Evolutionary conservation across 2,329 filamentous ascomycete genomes (phyloP).

Genomic region (Aspergillus jensenii): DNA sequence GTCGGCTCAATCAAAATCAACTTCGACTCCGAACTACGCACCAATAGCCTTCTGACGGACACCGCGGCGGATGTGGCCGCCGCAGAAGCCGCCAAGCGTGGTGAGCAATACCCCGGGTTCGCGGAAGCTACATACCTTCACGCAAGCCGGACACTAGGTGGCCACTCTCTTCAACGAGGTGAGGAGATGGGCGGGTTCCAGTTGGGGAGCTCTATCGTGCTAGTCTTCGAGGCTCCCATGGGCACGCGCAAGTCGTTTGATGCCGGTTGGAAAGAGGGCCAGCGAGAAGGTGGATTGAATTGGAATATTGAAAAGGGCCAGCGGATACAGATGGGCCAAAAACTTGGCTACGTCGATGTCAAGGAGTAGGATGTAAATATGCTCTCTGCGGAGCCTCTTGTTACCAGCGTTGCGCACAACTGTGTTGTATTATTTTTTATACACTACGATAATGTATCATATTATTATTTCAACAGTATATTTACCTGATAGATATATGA

Average conservation of each 20-base stretch:
- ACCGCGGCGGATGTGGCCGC: constrained; percentile 86
- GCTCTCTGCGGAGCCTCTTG: neutral
- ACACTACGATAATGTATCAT: constrained; percentile 2
- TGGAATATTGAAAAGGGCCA: constrained; percentile 89
- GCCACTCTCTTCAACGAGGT: constrained; percentile 79
- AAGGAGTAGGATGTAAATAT: constrained; percentile 13
- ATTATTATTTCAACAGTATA: neutral
- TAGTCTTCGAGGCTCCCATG: constrained; percentile 92
- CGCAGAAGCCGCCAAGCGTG: constrained; percentile 70
- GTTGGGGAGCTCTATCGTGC: constrained; percentile 88
- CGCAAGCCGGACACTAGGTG: constrained; percentile 74
- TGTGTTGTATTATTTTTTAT: neutral
- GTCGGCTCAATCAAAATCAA: constrained; percentile 96
- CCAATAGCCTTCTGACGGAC: constrained; percentile 89
- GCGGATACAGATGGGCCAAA: constrained; percentile 84
- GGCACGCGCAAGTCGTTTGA: constrained; percentile 58
- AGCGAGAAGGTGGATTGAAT: constrained; percentile 68
- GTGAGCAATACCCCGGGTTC: constrained; percentile 86
- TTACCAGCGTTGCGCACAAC: neutral
- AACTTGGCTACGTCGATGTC: constrained; percentile 68
- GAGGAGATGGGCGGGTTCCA: constrained; percentile 99
- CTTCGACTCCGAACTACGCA: constrained; percentile 90
- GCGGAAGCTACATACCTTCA: constrained; percentile 84
- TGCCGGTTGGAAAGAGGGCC: constrained; percentile 58
- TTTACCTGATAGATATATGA: neutral